Base-by-base conservation (phyloP, 495 filamentous ascomycete species). In the Annulohypoxylon stygium region DNA sequence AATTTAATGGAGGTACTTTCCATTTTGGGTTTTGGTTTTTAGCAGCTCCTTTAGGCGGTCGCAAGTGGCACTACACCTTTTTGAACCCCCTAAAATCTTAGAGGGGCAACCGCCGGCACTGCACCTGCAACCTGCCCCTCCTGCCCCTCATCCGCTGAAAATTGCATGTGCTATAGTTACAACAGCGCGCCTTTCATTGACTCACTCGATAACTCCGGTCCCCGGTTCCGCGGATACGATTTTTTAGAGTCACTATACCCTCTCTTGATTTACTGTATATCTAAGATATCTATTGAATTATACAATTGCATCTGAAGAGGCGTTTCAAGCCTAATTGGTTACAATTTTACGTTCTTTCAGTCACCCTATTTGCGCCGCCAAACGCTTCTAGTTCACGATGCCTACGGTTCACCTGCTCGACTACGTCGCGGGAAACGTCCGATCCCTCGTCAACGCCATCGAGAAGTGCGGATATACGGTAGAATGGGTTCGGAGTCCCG, bases 401-500 rank as follows among this genome's bases (percentile, higher is more conserved):
- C 91, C 94, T 39, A 95, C 88, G 14, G 96, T 98, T 62, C 91
- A 99, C 84, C 86, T 99, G 57, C 89, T 99, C 39, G 95, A 98
- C 73, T 88, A 87, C 62, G 86, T 88, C 66, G 86, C 84, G 53
- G 96, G 96, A 69, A 99, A 99, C 82, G 89, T 98, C 65, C 91
- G 96, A 58, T 97, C 94, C 53, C 87, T 99, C 74, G 94, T 94
- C 78, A 99, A 99, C 83, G 96, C 96, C 71, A 97, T 99, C 77
- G 95, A 99, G 80, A 94, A 93, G 81, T 83, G 93, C 62, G 96
- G 97, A 65, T 98, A 95, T 79, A 88, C 90, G 61, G 93, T 99
- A 12, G 93, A 96, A 85, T 98, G 95, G 96, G 86, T 99, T 70
- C 92, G 86, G 64, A 88, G 87, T 10, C 97, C 97, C 11, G 88